phyloP scores from a whole-genome alignment of 2,329 filamentous ascomycete species.

The Sporothrix inflata region DNA sequence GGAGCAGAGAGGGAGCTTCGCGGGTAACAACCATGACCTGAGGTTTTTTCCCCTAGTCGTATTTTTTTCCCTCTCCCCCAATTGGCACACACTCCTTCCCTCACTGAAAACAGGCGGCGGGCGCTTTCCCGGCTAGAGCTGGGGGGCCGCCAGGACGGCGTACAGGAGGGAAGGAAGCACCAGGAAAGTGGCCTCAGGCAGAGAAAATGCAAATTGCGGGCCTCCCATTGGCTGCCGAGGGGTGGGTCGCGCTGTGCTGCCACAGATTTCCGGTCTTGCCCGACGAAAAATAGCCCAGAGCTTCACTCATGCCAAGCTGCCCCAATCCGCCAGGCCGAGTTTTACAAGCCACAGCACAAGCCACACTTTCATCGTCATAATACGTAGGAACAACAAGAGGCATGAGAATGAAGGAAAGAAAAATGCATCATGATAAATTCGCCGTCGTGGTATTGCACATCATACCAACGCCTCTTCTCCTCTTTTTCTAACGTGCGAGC shows the following conservation, averaged over 20 bases:
- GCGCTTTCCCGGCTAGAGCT: constrained; percentile 6
- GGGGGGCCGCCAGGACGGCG: not conserved
- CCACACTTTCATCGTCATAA: not conserved
- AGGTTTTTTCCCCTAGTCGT: constrained; percentile 51
- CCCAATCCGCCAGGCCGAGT: constrained; percentile 23
- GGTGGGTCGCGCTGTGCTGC: constrained; percentile 20
- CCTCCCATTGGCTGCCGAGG: constrained; percentile 28
- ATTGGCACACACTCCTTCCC: constrained; percentile 10
- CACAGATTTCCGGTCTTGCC: constrained; percentile 34
- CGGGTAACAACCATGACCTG: constrained; percentile 38
- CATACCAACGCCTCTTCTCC: not conserved
- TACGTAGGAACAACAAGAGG: not conserved
- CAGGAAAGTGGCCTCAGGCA: constrained; percentile 32
- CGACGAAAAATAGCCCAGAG: constrained; percentile 23
- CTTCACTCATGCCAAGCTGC: not conserved
- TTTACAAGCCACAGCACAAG: not conserved
- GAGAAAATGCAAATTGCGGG: constrained; percentile 32
- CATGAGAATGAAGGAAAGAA: not conserved
- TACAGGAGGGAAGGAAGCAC: not conserved
- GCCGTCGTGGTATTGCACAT: not conserved
- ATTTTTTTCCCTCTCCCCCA: constrained; percentile 26
- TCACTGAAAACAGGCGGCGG: not conserved
- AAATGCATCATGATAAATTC: constrained; percentile 11
- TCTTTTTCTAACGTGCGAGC: not conserved
- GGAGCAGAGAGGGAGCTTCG: constrained; percentile 5